Conservation (phyloP, 805 yeast genomes). For the Saturnispora bothae region DNA sequence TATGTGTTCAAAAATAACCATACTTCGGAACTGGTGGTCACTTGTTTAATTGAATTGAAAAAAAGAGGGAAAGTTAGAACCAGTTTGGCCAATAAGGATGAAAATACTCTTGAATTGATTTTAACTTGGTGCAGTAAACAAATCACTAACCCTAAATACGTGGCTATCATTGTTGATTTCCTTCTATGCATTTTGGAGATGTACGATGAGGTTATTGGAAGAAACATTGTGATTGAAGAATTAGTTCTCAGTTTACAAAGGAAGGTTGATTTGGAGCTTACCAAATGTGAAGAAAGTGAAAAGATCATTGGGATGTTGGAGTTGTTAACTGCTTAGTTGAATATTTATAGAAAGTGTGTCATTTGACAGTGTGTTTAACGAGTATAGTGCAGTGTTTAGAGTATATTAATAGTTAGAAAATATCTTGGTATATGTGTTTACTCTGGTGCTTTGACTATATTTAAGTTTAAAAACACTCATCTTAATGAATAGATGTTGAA, state of each 20-base stretch:
- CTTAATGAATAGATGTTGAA: too few relatives aligned
- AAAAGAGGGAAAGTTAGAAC: constrained; percentile 80
- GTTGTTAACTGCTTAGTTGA: constrained; percentile 46
- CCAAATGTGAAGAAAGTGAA: constrained; percentile 77
- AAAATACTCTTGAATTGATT: constrained; percentile 67
- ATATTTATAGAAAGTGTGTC: too few relatives aligned
- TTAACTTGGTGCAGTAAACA: constrained; percentile 70
- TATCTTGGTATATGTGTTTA: background rate
- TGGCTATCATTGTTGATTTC: constrained; percentile 56
- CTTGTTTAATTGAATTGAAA: constrained; percentile 78
- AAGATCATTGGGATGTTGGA: constrained; percentile 91
- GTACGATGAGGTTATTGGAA: constrained; percentile 65
- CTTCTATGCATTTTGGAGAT: constrained; percentile 58
- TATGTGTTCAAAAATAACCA: constrained; percentile 58
- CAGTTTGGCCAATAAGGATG: constrained; percentile 77
- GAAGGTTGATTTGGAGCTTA: constrained; percentile 58
- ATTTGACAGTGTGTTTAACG: too few relatives aligned
- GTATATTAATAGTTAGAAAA: background rate
- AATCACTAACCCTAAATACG: constrained; percentile 70
- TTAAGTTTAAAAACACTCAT: too few relatives aligned
- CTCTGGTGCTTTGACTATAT: background rate
- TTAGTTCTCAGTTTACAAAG: constrained; percentile 49
- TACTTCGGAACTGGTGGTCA: constrained; percentile 68
- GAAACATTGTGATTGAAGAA: constrained; percentile 69
- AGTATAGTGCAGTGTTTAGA: too few relatives aligned